A percentile compares a stretch with the other conserved stretches of the same genome.
These are phyloP conservation scores for Eutrema heterophyllum DNA, from an alignment of 345 rosid species.

Conservation along the genomic window DNA sequence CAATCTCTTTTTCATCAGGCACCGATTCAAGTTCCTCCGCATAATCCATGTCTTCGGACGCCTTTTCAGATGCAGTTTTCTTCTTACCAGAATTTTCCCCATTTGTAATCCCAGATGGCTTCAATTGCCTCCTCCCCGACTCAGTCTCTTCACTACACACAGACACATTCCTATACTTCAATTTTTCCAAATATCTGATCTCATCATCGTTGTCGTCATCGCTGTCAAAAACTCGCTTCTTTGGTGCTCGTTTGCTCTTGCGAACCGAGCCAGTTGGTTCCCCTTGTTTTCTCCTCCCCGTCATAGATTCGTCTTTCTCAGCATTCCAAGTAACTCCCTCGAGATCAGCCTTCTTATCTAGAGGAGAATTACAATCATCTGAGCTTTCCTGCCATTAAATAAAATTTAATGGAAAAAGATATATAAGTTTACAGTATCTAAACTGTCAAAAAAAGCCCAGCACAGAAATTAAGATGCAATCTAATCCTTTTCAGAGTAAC, in stretches of 20 bases:
- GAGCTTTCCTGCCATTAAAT: slow-evolving; percentile 48
- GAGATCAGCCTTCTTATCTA: slow-evolving; percentile 50
- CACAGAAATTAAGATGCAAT: slow-evolving; percentile 16
- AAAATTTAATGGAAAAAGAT: slow-evolving; percentile 23
- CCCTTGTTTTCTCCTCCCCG: slow-evolving; percentile 59
- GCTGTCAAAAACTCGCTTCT: slow-evolving; percentile 56
- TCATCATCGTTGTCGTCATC: slow-evolving; percentile 77
- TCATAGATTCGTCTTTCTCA: slow-evolving; percentile 50
- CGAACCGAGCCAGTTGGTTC: slow-evolving; percentile 54
- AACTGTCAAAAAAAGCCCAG: slow-evolving; percentile 9
- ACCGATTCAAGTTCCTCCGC: slow-evolving; percentile 51
- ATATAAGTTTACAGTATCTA: slow-evolving; percentile 15
- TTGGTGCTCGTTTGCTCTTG: slow-evolving; percentile 73
- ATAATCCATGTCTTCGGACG: slow-evolving; percentile 46
- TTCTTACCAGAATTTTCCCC: slow-evolving; percentile 55
- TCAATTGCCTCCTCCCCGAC: slow-evolving; percentile 50
- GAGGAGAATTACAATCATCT: slow-evolving; percentile 41
- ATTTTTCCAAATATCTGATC: slow-evolving; percentile 79
- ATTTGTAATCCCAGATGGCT: slow-evolving; percentile 53
- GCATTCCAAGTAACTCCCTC: slow-evolving; percentile 70
- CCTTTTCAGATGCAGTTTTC: slow-evolving; percentile 43
- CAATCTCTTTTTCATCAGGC: slow-evolving; percentile 53
- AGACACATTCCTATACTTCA: slow-evolving; percentile 47
- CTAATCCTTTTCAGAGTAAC: neutral
- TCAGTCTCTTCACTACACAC: slow-evolving; percentile 54